Evolutionary conservation across 495 filamentous ascomycete genomes (phyloP).

Genomic region (Margaritispora aquatica): DNA sequence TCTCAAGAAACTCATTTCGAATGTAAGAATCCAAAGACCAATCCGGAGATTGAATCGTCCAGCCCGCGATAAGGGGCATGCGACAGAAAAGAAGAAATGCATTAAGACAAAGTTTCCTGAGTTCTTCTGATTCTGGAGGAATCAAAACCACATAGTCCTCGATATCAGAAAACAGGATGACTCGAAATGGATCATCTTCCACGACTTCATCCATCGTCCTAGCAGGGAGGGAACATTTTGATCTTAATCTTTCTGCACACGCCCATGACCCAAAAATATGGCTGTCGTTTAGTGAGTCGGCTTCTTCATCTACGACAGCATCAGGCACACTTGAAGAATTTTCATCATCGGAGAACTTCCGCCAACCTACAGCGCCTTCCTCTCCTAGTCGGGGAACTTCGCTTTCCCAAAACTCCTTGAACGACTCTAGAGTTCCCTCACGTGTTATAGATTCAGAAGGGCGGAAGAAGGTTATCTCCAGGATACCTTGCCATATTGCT

Average conservation of each 20-base stretch:
- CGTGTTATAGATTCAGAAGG: slow-evolving; percentile 29
- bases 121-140: slow-evolving; percentile 25
- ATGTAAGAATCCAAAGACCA: slow-evolving; percentile 17
- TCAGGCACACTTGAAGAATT: slow-evolving; percentile 31
- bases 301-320: slow-evolving; percentile 21
- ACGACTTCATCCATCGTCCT: slow-evolving; percentile 54
- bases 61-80: slow-evolving; percentile 46
- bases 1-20: slow-evolving; percentile 10
- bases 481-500: slow-evolving; percentile 74
- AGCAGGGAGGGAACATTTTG: slow-evolving; percentile 51
- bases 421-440: slow-evolving; percentile 8
- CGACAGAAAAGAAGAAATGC: slow-evolving; percentile 65
- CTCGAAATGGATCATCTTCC: slow-evolving; percentile 67
- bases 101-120: slow-evolving; percentile 48
- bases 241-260: slow-evolving; percentile 47
- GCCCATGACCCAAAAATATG: slow-evolving; percentile 48
- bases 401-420: slow-evolving; percentile 73
- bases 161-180: slow-evolving; percentile 76
- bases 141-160: slow-evolving; percentile 53
- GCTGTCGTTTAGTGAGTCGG: slow-evolving; percentile 28
- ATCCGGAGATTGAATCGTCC: slow-evolving; percentile 6
- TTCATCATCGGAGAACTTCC: slow-evolving; percentile 35
- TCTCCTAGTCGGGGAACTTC: slow-evolving; percentile 81
- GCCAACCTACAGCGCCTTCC: slow-evolving; percentile 63
- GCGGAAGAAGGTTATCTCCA: slow-evolving; percentile 66